Conservation (phyloP, 768 basidiomycete genomes). For the Pleurotus tuber-regium region DNA sequence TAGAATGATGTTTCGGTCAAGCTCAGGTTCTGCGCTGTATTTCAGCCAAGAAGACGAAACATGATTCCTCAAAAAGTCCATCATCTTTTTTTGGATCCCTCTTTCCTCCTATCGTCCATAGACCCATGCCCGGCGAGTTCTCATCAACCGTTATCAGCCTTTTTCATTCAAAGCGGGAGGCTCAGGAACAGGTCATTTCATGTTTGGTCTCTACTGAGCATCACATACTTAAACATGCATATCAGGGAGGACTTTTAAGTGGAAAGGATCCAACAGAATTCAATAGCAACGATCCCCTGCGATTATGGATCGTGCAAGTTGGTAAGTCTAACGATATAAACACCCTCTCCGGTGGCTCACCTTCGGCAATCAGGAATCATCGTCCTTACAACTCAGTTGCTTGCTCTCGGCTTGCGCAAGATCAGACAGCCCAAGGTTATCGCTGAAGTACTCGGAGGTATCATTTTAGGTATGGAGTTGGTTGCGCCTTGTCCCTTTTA, state of each 20-base stretch:
- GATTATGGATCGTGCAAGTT: constrained; percentile 78
- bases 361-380: constrained; percentile 62
- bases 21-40: no score
- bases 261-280: constrained; percentile 72
- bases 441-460: constrained; percentile 83
- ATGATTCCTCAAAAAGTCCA: no score
- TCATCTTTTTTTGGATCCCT: no score
- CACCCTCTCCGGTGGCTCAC: not conserved
- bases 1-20: no score
- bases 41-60: no score
- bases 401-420: constrained; percentile 70
- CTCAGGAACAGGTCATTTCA: constrained; percentile 39
- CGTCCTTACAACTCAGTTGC: constrained; percentile 71
- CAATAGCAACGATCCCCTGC: constrained; percentile 66
- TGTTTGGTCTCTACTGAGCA: no score
- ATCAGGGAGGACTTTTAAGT: constrained; percentile 70
- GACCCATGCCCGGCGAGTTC: constrained; percentile 38
- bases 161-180: constrained; percentile 31
- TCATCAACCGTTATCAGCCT: constrained; percentile 34
- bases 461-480: constrained; percentile 74
- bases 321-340: constrained; percentile 38
- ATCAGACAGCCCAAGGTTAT: constrained; percentile 85
- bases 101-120: no score
- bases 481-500: no score
- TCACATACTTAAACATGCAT: no score